These are phyloP conservation scores for Starmera quercuum DNA, from an alignment of 805 yeast species.

Conservation along the genomic window DNA sequence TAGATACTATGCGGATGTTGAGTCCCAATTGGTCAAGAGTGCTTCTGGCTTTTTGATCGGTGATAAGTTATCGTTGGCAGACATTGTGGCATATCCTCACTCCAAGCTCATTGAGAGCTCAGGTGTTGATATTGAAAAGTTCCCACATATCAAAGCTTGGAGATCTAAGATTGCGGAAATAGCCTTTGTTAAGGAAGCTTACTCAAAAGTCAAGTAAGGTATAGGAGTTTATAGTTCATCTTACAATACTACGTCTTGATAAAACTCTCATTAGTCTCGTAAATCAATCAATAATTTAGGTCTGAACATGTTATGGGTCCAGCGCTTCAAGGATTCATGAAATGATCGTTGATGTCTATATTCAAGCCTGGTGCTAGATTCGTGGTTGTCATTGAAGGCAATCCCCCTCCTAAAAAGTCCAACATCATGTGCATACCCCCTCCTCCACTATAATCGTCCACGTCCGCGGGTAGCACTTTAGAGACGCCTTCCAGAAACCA, in stretches of 20 bases:
- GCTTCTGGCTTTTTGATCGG: conserved; percentile 43
- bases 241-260: too few relatives aligned
- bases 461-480: conserved; percentile 83
- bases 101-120: conserved; percentile 24
- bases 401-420: conserved; percentile 71
- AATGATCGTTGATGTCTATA: conserved; percentile 20
- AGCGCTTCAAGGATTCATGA: conserved; percentile 20
- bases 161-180: background rate
- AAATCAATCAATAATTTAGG: too few relatives aligned
- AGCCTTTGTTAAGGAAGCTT: conserved; percentile 2
- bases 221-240: too few relatives aligned
- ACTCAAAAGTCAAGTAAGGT: too few relatives aligned
- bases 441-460: conserved; percentile 84
- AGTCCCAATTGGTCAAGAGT: conserved; percentile 28
- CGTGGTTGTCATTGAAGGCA: conserved; percentile 39
- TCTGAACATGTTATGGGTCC: too few relatives aligned
- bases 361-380: conserved; percentile 23
- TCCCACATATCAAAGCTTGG: conserved; percentile 1
- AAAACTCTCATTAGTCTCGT: too few relatives aligned
- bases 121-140: background rate
- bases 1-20: conserved; percentile 10
- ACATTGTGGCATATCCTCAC: conserved; percentile 31
- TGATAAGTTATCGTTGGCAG: conserved; percentile 46
- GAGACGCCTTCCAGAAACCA: conserved; percentile 95
- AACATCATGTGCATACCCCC: conserved; percentile 92